Conservation (phyloP, 768 basidiomycete genomes). For the Trametes elegans region DNA sequence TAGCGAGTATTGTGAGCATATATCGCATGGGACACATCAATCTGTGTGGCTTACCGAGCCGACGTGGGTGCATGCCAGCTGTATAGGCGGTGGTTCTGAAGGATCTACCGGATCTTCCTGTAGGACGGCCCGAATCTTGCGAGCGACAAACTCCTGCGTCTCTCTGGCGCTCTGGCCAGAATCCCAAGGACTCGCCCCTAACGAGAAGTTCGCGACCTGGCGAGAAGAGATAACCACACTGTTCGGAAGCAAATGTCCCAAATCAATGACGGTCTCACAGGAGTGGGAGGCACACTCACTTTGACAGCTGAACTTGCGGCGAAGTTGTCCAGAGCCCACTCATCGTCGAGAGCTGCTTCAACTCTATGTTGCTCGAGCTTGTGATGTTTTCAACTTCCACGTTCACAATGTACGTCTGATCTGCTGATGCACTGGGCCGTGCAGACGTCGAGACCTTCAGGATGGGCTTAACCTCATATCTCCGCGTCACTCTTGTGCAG, state of each 20-base stretch:
- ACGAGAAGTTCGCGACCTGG: constrained; percentile 45
- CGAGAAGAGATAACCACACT: constrained; percentile 45
- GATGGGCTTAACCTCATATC: constrained; percentile 59
- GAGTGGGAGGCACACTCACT: constrained; percentile 41
- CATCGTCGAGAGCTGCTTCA: constrained; percentile 60
- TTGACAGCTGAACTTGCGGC: constrained; percentile 33
- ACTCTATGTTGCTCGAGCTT: constrained; percentile 37
- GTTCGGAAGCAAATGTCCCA: background rate
- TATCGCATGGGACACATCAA: background rate
- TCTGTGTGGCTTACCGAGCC: constrained; percentile 38
- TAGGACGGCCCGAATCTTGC: constrained; percentile 49
- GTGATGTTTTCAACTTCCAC: constrained; percentile 57
- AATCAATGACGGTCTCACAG: background rate
- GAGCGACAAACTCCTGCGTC: constrained; percentile 49
- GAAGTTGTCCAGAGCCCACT: constrained; percentile 69
- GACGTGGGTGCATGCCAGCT: constrained; percentile 50
- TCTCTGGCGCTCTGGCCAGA: constrained; percentile 38
- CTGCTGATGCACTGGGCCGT: constrained; percentile 47
- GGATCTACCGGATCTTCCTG: constrained; percentile 41
- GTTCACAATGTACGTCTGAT: constrained; percentile 50
- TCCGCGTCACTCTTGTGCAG: constrained; percentile 50
- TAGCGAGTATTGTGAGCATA: no score
- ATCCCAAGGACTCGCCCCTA: constrained; percentile 42
- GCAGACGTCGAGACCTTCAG: constrained; percentile 52
- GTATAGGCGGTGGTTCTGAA: constrained; percentile 50